Base-by-base conservation (phyloP, 768 basidiomycete species). In the Asterophora parasitica region DNA sequence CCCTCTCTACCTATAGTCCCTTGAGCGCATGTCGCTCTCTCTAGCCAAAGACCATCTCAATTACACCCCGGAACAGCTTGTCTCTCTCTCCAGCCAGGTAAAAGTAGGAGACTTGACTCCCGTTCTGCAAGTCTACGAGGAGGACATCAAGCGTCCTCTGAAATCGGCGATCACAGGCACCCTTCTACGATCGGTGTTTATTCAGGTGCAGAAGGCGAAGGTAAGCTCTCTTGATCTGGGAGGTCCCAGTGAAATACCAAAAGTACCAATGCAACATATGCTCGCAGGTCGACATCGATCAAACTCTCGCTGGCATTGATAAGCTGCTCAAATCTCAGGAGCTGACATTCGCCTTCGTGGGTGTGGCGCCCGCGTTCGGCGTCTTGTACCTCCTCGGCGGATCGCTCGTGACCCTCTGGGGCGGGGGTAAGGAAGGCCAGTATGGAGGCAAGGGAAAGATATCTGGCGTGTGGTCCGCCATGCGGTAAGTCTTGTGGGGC, bases 201-300 rank as follows among this genome's bases (percentile, higher is more conserved):
- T 99, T 26, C 95, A 97, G 60, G 78, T 97, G 0, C 95, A 98
- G 56, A 98, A 97, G 64, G 87, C 92, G 49, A 98, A 97, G 74
- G 92, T 86, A 16, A 43, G 11, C 13, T 15, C 26, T 27, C 6
- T 15, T 48, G 26, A 26, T 3, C 6, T 23, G 6, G 23, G 23
- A 23, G 3, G 23, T 3, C 23, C 3, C 23, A 6, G 6, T 6
- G 23, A 6, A 23, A 23, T 17, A 2, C 36, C 34, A 32, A 26
- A 6, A 23, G 6, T 17, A 2, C 36, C 34, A 32, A 26, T 26
- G 27, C 30, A 34, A 46, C 15, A 8, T 49, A 19, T n/a, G 17
- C 11, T 17, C 7, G 31, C 9, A 92, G 89, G 91, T 94, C 49
- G 95, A 97, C 64, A 82, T 96, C 44, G 89, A 94, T 53, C 83